Conservation (phyloP, 306 rosid species). For the Glycine latifolia region DNA sequence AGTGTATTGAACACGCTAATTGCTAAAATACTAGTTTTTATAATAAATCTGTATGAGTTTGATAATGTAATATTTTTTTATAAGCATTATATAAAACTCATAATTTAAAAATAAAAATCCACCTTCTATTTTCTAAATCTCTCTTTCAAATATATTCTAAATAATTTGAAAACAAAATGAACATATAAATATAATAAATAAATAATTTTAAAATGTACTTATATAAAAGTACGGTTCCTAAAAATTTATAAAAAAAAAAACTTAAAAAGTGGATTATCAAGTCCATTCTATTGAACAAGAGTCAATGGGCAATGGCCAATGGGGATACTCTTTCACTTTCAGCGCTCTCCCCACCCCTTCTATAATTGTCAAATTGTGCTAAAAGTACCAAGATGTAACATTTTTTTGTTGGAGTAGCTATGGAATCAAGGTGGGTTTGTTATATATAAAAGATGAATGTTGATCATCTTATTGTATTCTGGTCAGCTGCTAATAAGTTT, state of each 20-base stretch:
- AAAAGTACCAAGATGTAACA: not conserved
- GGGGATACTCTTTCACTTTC: not conserved
- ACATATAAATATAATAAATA: not conserved
- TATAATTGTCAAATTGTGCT: not conserved
- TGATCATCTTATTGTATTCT: not conserved
- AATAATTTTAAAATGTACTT: not conserved
- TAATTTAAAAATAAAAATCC: too few relatives aligned
- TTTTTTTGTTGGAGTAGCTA: not conserved
- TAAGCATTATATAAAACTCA: too few relatives aligned
- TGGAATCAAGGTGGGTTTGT: conserved; percentile 1
- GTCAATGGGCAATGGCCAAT: not conserved
- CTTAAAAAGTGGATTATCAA: not conserved
- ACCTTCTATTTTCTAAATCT: too few relatives aligned
- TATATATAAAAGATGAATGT: not conserved
- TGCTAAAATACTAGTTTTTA: too few relatives aligned
- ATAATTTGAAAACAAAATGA: not conserved
- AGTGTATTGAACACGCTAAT: too few relatives aligned
- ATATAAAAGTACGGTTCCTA: not conserved
- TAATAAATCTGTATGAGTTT: too few relatives aligned
- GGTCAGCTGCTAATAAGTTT: conserved; percentile 7
- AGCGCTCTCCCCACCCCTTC: not conserved
- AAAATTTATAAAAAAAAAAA: not conserved
- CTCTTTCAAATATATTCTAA: too few relatives aligned
- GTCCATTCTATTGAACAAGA: not conserved
- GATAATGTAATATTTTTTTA: too few relatives aligned